phyloP scores from a whole-genome alignment of 2,329 filamentous ascomycete species.

The Cryphonectria radicalis region DNA sequence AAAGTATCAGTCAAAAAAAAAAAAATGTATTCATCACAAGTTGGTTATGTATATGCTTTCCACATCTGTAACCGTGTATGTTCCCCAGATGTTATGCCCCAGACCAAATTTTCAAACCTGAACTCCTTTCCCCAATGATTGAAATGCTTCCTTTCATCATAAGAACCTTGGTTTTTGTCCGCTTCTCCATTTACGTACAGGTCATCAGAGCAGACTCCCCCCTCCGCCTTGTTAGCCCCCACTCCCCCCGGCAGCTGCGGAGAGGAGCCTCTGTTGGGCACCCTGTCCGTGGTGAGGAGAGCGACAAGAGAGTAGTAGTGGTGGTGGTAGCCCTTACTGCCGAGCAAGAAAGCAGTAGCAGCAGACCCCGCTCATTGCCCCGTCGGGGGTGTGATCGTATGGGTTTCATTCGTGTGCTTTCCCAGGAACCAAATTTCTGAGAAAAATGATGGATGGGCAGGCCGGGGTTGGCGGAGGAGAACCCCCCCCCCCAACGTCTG shows the following conservation, averaged over 20 bases:
- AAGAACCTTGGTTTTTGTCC: not conserved
- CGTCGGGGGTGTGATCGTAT: not conserved
- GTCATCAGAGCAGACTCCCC: not conserved
- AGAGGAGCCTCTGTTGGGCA: not conserved
- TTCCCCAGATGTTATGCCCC: not conserved
- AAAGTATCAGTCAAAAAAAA: too few species aligned
- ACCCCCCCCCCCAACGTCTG: not conserved
- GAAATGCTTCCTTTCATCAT: not conserved
- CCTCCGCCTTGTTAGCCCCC: not conserved
- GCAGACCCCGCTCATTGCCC: not conserved
- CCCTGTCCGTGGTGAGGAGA: not conserved
- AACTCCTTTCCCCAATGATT: not conserved
- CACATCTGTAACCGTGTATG: not conserved
- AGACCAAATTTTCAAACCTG: not conserved
- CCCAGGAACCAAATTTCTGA: not conserved
- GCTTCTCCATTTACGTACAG: not conserved
- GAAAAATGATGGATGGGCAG: not conserved
- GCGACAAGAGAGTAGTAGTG: too few species aligned
- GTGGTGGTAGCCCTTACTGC: not conserved
- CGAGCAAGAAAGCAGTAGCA: not conserved
- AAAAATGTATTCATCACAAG: not conserved
- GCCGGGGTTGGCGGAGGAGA: not conserved
- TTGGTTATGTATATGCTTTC: not conserved
- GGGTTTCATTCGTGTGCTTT: not conserved
- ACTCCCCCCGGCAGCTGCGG: not conserved